phyloP scores from a whole-genome alignment of 805 yeast species.

The Ogataea ramenticola region DNA sequence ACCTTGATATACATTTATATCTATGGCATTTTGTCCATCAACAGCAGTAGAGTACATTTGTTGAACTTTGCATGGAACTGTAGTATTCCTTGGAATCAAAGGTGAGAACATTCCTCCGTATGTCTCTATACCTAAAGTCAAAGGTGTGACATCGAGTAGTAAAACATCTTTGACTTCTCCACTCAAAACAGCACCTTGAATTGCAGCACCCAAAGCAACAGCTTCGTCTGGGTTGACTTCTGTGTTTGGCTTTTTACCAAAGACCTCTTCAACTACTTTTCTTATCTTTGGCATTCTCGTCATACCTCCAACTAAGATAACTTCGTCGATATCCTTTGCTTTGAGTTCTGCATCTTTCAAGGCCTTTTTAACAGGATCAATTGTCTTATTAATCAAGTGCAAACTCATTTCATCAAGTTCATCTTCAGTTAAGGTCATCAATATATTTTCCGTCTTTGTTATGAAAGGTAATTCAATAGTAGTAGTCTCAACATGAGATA shows the following conservation, averaged over 20 bases:
- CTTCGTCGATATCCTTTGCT: conserved; percentile 65
- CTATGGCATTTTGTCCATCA: conserved; percentile 91
- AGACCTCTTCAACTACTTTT: conserved; percentile 66
- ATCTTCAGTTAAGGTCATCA: conserved; percentile 39
- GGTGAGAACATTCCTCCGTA: conserved; percentile 95
- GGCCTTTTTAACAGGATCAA: conserved; percentile 75
- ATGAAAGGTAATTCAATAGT: conserved; percentile 78
- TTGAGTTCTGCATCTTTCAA: conserved; percentile 70
- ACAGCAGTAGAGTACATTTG: conserved; percentile 94
- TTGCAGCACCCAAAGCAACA: conserved; percentile 94
- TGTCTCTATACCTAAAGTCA: conserved; percentile 91
- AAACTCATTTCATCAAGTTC: conserved; percentile 41
- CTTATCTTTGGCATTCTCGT: conserved; percentile 86
- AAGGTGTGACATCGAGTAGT: conserved; percentile 81
- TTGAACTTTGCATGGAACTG: conserved; percentile 88
- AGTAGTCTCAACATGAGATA: conserved; percentile 66
- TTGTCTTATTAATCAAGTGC: conserved; percentile 62
- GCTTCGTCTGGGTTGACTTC: conserved; percentile 95
- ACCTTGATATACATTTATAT: conserved; percentile 96
- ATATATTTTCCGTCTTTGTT: conserved; percentile 41
- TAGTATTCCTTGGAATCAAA: conserved; percentile 81
- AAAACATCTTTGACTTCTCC: conserved; percentile 94
- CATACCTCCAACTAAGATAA: conserved; percentile 87
- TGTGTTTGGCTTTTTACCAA: conserved; percentile 80
- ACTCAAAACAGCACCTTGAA: conserved; percentile 93